Evolutionary conservation across 2,329 filamentous ascomycete genomes (phyloP).

Genomic region (Xylaria sp.): DNA sequence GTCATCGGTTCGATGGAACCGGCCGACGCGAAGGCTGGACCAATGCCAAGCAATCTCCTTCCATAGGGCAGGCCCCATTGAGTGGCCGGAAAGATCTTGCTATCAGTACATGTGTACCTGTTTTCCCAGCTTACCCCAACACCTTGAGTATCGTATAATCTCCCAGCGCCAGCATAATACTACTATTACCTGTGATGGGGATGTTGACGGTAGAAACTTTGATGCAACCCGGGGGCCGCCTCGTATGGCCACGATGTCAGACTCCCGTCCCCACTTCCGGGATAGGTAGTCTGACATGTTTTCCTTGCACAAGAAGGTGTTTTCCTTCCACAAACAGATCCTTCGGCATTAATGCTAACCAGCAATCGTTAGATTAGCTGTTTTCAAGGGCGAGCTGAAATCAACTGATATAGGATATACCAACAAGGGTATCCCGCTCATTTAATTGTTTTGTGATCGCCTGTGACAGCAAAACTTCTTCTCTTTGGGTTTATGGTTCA

Average conservation of each 20-base stretch:
- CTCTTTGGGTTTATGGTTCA: conserved; percentile 15
- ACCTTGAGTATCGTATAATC: conserved; percentile 2
- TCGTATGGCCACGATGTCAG: not conserved
- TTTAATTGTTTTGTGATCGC: conserved; percentile 10
- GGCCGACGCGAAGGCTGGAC: not conserved
- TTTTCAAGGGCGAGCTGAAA: conserved; percentile 15
- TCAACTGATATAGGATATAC: not conserved
- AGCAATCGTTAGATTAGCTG: conserved; percentile 12
- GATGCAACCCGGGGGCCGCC: not conserved
- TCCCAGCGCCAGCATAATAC: not conserved
- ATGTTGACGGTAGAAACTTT: not conserved
- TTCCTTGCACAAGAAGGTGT: not conserved
- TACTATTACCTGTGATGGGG: not conserved
- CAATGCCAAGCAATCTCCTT: conserved; percentile 1
- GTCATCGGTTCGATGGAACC: not conserved
- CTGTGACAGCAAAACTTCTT: conserved; percentile 2
- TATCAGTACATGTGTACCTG: not conserved
- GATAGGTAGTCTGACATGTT: conserved; percentile 7
- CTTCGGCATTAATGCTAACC: conserved; percentile 12
- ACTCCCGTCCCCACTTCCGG: conserved; percentile 11
- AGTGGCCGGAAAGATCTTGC: conserved; percentile 3
- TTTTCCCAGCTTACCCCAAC: not conserved
- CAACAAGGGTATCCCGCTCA: conserved; percentile 4
- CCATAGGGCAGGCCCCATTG: not conserved
- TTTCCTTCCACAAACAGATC: not conserved